Percentiles rank a stretch among this genome's conserved stretches.
Conservation (phyloP, 192 early-diverging fungal species). For the Coemansia sp. region DNA sequence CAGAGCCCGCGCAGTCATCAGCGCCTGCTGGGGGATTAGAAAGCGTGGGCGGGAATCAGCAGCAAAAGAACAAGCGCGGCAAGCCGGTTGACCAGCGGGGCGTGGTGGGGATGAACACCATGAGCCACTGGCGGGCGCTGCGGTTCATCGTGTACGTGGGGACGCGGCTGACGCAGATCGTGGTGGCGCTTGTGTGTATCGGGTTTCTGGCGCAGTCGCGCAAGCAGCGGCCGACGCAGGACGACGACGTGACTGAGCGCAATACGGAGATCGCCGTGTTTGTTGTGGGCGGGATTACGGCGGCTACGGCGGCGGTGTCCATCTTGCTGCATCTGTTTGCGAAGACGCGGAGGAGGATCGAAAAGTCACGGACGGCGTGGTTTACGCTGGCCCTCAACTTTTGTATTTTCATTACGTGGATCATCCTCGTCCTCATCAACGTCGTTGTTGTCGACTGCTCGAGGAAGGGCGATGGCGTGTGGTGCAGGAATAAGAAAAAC, state of each 20-base stretch:
- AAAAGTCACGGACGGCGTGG: conserved; percentile 31
- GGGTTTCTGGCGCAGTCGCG: conserved; percentile 36
- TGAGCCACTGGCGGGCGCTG: conserved; percentile 27
- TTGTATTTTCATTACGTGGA: conserved; percentile 35
- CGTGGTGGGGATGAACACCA: conserved; percentile 26
- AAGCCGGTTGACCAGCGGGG: not conserved
- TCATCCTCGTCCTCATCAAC: conserved; percentile 43
- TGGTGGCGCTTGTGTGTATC: conserved; percentile 35
- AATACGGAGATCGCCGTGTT: conserved; percentile 35
- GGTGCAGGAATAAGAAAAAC: conserved; percentile 35
- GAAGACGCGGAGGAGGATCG: conserved; percentile 27
- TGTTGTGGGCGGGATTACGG: conserved; percentile 27
- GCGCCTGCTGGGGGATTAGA: conserved; percentile 1
- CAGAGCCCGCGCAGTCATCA: not conserved
- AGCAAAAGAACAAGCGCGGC: not conserved
- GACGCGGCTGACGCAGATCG: conserved; percentile 27
- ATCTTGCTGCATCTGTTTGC: conserved; percentile 35
- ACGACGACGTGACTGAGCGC: conserved; percentile 12
- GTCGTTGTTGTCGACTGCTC: conserved; percentile 48
- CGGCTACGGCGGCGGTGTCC: conserved; percentile 21
- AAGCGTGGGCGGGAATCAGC: not conserved
- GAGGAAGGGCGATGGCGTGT: conserved; percentile 19
- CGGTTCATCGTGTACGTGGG: conserved; percentile 30
- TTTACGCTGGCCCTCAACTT: conserved; percentile 33
- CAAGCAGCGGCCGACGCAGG: conserved; percentile 11